Evolutionary conservation across 257 asterid species (phyloP).

Genomic region (Scutellaria minor): DNA sequence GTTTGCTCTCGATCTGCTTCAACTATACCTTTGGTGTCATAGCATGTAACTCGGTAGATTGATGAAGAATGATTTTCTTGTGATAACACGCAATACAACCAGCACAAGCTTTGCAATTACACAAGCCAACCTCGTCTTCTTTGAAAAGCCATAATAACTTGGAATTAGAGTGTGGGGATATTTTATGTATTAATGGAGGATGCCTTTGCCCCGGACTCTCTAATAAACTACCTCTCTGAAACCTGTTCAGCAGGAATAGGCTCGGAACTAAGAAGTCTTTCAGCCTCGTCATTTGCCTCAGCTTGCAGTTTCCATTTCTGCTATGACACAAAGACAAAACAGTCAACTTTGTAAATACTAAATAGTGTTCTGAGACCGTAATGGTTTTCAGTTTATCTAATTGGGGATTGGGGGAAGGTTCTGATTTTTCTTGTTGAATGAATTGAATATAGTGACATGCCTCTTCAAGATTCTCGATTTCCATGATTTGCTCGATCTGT

Average conservation of each 20-base stretch:
- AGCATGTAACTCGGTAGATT: not conserved
- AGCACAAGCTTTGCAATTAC: not conserved
- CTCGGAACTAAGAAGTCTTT: constrained; percentile 86
- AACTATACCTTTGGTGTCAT: not conserved
- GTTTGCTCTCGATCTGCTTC: constrained; percentile 1
- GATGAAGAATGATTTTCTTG: constrained; percentile 1
- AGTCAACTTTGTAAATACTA: not conserved
- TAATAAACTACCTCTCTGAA: constrained; percentile 43
- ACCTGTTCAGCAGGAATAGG: constrained; percentile 57
- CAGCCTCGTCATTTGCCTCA: constrained; percentile 94
- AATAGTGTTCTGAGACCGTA: not conserved
- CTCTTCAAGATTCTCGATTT: constrained; percentile 96
- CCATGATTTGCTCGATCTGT: constrained; percentile 91
- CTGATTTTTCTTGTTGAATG: constrained; percentile 10
- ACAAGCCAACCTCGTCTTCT: constrained; percentile 13
- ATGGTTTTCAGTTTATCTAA: constrained; percentile 1
- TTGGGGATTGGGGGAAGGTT: not conserved
- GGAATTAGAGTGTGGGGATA: constrained; percentile 5
- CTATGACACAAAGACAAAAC: constrained; percentile 21
- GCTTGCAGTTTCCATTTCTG: constrained; percentile 97
- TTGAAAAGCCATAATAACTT: constrained; percentile 14
- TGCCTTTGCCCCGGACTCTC: not conserved
- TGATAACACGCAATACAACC: not conserved
- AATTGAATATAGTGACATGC: constrained; percentile 43
- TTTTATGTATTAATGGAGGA: not conserved